Evolutionary conservation across 345 rosid species (phyloP).

Genomic region (Gossypium longicalyx): DNA sequence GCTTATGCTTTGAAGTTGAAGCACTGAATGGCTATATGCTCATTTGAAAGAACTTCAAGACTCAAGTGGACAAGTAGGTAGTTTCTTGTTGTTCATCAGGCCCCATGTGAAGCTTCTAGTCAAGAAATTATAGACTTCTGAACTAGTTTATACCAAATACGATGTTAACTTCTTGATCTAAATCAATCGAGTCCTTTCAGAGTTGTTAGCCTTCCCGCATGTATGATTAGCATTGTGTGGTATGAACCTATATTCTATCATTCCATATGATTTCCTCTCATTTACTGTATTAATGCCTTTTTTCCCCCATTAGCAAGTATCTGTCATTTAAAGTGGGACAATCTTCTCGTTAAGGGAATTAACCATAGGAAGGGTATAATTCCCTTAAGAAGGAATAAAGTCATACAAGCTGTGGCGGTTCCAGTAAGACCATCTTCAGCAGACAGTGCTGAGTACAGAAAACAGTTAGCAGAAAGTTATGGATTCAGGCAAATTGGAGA

Average conservation of each 20-base stretch:
- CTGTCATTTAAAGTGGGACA: conserved; percentile 41
- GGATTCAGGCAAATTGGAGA: conserved; percentile 88
- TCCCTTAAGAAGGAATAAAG: conserved; percentile 32
- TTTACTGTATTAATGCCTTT: neutral
- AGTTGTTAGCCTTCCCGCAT: neutral
- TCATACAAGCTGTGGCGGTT: conserved; percentile 57
- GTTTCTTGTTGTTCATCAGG: neutral
- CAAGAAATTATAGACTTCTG: neutral
- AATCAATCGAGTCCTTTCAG: neutral
- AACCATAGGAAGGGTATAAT: conserved; percentile 25
- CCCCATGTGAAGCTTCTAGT: neutral
- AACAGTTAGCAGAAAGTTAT: conserved; percentile 64
- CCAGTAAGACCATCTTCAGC: conserved; percentile 56
- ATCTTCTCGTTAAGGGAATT: conserved; percentile 34
- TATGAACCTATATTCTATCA: neutral
- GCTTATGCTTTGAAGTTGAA: neutral
- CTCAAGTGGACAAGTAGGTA: neutral
- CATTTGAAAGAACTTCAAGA: neutral
- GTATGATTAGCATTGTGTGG: neutral
- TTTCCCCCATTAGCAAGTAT: conserved; percentile 33
- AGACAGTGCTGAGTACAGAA: conserved; percentile 54
- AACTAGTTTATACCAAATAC: neutral
- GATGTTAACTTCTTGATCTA: neutral
- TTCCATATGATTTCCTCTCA: neutral
- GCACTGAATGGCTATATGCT: neutral